Evolutionary conservation across 768 basidiomycete species (phyloP), one percentile per base, ranked within the genome.

Genomic region (Suillus hirtellus): DNA sequence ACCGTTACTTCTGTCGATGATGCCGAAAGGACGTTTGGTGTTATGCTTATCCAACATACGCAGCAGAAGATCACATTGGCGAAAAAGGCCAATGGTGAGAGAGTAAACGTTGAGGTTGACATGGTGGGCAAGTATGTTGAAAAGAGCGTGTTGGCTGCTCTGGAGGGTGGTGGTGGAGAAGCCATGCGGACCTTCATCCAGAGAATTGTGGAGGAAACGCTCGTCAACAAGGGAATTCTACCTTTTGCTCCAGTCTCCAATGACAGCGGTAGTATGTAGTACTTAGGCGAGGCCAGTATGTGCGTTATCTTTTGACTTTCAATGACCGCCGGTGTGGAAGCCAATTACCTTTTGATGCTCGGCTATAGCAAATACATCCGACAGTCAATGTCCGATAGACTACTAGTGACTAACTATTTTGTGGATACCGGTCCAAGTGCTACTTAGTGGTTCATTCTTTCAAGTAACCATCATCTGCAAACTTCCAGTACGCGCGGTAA

Each of bases 31-130:
- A 85, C 78, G 49, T 96, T 99, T 71, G 87, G 89, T 40, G 84
- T 99, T 59, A 99, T 99, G 96, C 85, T 99, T 67, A 96, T 99
- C 76, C 86, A 86, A 69, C 96, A 99, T 76, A 96, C 94, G 12
- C 96, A 97, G 72, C 79, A 88, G 69, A 94, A 89, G 76, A 89
- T 98, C 63, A 89, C 92, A 2, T 81, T 99, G 59, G 83, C 84
- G 44, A 82, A 77, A 65, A 99, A 99, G 75, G 67, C 69, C 3
- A 73, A 90, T 1, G 96, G 95, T 0, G 84, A 85, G 54, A 90
- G 83, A 69, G 95, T 99, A 59, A 99, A 99, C 71, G 84, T 99
- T 64, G 97, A 99, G 79, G 95, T 90, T 50, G 95, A 97, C 73
- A 93, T 95, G 86, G 88, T 96, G 21, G 95, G 92, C 17, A 96